Conservation (phyloP, 2,329 filamentous ascomycete genomes). For the Cercospora berteroae region DNA sequence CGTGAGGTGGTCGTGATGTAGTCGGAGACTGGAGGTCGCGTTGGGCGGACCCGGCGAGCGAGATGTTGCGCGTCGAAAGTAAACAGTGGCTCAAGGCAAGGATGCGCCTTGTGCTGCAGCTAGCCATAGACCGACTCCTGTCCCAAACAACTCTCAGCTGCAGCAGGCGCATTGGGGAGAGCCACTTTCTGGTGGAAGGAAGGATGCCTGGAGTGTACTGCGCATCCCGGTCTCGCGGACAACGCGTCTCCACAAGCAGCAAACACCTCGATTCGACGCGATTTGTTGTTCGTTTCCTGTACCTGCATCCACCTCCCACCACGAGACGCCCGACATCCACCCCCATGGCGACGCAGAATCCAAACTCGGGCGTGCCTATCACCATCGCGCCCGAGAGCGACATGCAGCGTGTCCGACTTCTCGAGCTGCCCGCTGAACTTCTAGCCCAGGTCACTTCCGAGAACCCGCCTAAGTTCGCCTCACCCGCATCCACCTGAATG, state of each 20-base stretch:
- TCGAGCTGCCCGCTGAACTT: slow-evolving; percentile 60
- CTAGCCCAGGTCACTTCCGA: slow-evolving; percentile 50
- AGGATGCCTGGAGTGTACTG: background rate
- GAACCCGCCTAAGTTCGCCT: slow-evolving; percentile 37
- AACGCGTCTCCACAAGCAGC: background rate
- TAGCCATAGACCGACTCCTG: background rate
- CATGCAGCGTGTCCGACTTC: slow-evolving; percentile 56
- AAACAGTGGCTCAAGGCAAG: background rate
- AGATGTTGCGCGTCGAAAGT: background rate
- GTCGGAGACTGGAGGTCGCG: background rate
- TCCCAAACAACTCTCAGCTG: background rate
- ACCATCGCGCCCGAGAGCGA: slow-evolving; percentile 42
- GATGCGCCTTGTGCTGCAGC: background rate
- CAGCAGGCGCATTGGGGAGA: background rate
- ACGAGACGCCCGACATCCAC: background rate
- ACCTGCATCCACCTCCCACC: background rate
- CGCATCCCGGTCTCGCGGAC: background rate
- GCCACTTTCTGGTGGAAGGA: background rate
- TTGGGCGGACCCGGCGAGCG: background rate
- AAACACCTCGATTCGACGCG: slow-evolving; percentile 1
- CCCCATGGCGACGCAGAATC: slow-evolving; percentile 46
- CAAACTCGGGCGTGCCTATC: slow-evolving; percentile 44
- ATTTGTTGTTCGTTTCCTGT: background rate
- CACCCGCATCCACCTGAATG: background rate
- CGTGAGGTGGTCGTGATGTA: slow-evolving; percentile 15